These are phyloP conservation scores for Colletotrichum karsti DNA, from an alignment of 2,329 filamentous ascomycete species.

Conservation along the genomic window DNA sequence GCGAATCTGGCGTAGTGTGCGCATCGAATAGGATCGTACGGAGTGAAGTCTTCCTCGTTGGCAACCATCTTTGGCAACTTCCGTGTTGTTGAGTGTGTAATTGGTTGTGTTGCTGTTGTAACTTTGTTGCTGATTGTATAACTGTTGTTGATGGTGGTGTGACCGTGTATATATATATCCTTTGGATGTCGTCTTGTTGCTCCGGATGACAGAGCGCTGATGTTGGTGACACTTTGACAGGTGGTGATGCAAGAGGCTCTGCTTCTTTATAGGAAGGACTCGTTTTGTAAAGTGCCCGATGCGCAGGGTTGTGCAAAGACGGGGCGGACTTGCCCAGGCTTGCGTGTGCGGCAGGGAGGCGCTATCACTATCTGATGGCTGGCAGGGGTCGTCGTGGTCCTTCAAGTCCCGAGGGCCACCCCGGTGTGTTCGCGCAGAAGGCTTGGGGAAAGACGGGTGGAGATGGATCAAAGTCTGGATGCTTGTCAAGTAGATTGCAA, in stretches of 20 bases:
- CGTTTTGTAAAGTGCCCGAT: constrained; percentile 15
- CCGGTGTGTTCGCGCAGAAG: constrained; percentile 22
- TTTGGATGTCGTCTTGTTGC: constrained; percentile 4
- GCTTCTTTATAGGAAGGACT: constrained; percentile 26
- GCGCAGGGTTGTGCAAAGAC: constrained; percentile 15
- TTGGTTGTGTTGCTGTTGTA: background rate
- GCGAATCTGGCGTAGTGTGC: constrained; percentile 53
- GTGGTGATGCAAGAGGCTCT: constrained; percentile 24
- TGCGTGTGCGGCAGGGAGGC: constrained; percentile 22
- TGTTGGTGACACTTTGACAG: background rate
- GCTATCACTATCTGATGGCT: constrained; percentile 6
- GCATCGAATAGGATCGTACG: constrained; percentile 38
- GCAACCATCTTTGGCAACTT: constrained; percentile 5
- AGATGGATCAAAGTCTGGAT: constrained; percentile 3
- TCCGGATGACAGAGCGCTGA: constrained; percentile 18
- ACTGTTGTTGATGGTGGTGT: background rate
- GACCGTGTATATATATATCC: background rate
- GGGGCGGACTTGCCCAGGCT: constrained; percentile 16
- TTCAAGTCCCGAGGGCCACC: constrained; percentile 13
- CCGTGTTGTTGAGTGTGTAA: background rate
- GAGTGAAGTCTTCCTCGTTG: constrained; percentile 21
- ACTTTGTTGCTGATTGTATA: background rate
- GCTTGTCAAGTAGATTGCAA: constrained; percentile 19
- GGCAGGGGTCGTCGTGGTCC: constrained; percentile 18
- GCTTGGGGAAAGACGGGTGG: constrained; percentile 6